Evolutionary conservation across 352 stramenopile genomes (phyloP), one percentile per base, ranked within the genome.

Genomic region (Pythium monospermum): DNA sequence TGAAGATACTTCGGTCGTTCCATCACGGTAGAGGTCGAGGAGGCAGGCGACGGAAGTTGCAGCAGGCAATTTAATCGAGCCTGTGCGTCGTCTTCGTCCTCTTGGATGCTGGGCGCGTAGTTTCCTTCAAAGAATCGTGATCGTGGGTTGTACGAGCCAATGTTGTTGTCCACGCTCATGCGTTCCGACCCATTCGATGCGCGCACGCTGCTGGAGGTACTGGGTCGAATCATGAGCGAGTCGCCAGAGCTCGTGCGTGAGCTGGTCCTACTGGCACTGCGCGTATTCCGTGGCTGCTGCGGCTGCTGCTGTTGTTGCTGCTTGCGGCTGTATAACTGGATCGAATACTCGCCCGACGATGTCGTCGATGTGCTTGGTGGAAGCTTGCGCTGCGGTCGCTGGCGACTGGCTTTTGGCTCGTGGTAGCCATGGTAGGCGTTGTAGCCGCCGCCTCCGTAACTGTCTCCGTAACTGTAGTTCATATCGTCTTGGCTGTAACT

Each of bases 121-220:
- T 64, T 64, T 48, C 62, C 66, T 19, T 82, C 71, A 28, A 79
- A 66, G 26, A 76, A 62, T 32, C 67, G 53, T 4, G 53, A 57
- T 43, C 68, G 64, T 25, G 69, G 73, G 61, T 89, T 87, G 51
- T 77, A 64, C 49, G 75, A 87, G 13, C 75, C 74, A 31, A 77
- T 82, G 59, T 90, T 87, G 42, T 77, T 83, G 57, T 90, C 78
- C 26, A 90, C 59, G 48, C 78, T 90, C 64, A 85, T 68, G 53
- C 78, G 74, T 48, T 87, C 76, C 28, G 78, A 85, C 41, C 54
- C 53, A 11, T 66, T 53, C 13, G 76, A 87, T 19, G 53, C 39
- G 10, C 73, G 66, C 27, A 72, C 47, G 21, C 74, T 73, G 56
- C 69, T 83, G 31, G 67, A 64, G n/a, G 55, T 66, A 46, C 53